These are phyloP conservation scores for Amborella trichopoda DNA, from an alignment of 164 flowering plant species.

Conservation along the genomic window DNA sequence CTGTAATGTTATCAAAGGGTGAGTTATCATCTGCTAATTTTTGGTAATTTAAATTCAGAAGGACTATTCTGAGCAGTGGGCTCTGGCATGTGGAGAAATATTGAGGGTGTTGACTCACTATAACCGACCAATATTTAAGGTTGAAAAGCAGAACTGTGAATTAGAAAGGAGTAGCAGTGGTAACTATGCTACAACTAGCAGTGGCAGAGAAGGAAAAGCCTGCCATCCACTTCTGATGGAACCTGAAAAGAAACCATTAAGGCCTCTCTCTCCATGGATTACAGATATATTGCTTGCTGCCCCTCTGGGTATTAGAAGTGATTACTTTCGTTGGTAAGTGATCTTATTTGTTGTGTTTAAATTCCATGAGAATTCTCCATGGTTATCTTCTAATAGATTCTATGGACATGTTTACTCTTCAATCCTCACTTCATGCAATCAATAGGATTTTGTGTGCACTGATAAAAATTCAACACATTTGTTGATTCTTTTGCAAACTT, in stretches of 20 bases:
- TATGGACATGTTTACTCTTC: too few species aligned
- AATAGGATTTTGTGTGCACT: too few species aligned
- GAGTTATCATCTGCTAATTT: too few species aligned
- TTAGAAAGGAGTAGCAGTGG: conserved; percentile 50
- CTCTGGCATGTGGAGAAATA: conserved; percentile 93
- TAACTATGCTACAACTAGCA: conserved; percentile 51
- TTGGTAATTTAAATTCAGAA: conserved; percentile 41
- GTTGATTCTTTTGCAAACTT: too few species aligned
- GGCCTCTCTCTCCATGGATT: conserved; percentile 96
- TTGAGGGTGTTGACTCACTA: conserved; percentile 82
- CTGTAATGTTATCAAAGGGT: too few species aligned
- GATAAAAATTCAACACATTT: too few species aligned
- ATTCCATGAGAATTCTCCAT: too few species aligned
- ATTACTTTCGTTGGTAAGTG: conserved; percentile 85
- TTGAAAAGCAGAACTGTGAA: conserved; percentile 40
- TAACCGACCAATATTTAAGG: conserved; percentile 83
- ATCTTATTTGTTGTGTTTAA: too few species aligned
- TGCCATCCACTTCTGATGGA: conserved; percentile 20
- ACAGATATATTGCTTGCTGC: conserved; percentile 94
- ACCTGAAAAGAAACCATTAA: conserved; percentile 63
- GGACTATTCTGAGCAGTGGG: conserved; percentile 95
- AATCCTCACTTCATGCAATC: too few species aligned
- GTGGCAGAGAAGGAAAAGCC: conserved; percentile 20
- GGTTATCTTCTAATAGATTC: too few species aligned
- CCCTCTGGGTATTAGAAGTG: conserved; percentile 87